Evolutionary conservation across 345 rosid genomes (phyloP).

Genomic region (Melaleuca quinquenervia): DNA sequence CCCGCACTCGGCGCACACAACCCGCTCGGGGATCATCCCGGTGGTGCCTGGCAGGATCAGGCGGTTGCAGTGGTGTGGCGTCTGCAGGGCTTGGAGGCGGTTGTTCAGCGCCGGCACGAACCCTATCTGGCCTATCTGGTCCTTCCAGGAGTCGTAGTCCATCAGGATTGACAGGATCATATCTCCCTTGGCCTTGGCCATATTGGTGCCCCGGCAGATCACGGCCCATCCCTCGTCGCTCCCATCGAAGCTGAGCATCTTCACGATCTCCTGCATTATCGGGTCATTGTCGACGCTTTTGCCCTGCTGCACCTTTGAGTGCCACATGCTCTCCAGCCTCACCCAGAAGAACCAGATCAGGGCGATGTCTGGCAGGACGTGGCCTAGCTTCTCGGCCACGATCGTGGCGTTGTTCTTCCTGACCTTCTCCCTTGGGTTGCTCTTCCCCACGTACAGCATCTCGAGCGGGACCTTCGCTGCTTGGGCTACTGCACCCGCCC

Average conservation of each 20-base stretch:
- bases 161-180: slow-evolving; percentile 3
- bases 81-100: slow-evolving; percentile 9
- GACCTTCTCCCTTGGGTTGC: slow-evolving; percentile 25
- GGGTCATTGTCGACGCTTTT: slow-evolving; percentile 24
- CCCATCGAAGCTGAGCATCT: slow-evolving; percentile 46
- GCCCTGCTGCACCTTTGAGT: slow-evolving; percentile 30
- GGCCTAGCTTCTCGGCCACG: slow-evolving; percentile 14
- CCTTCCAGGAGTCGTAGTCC: slow-evolving; percentile 18
- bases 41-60: slow-evolving; percentile 32
- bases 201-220: slow-evolving; percentile 14
- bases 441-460: slow-evolving; percentile 43
- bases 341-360: slow-evolving; percentile 45
- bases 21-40: slow-evolving; percentile 30
- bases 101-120: slow-evolving; percentile 31
- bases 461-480: slow-evolving; percentile 23
- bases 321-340: slow-evolving; percentile 69
- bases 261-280: slow-evolving; percentile 39
- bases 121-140: neutral
- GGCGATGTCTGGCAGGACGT: slow-evolving; percentile 13
- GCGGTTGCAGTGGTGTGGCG: slow-evolving; percentile 41
- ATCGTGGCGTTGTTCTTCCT: slow-evolving; percentile 11
- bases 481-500: slow-evolving; percentile 13
- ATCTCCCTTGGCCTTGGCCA: slow-evolving; percentile 31
- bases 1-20: slow-evolving; percentile 48
- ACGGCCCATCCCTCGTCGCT: slow-evolving; percentile 61